Evolutionary conservation across 192 early-diverging fungal species (phyloP), one percentile per base, ranked within the genome.

Genomic region (Backusella macrospora): DNA sequence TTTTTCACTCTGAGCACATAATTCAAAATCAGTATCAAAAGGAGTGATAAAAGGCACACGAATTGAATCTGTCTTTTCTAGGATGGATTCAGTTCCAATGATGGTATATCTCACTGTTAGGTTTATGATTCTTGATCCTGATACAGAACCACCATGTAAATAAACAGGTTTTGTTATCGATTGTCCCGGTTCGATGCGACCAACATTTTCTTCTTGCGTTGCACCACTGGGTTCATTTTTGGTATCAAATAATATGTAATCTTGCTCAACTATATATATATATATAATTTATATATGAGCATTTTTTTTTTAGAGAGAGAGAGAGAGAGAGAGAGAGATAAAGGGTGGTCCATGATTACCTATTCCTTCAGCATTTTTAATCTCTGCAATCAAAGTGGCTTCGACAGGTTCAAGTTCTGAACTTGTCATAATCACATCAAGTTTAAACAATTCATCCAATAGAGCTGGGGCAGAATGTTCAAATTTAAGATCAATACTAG

Each of bases 371-470:
- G 82, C 64, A 65, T 79, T 79, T 38, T 86, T 79, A 48, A 93
- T 84, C 42, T 90, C 91, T 14, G 90, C 84, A 59, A 87, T 82
- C 47, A 92, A 70, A 39, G 80, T 80, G 14, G 84, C 90, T 47
- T 89, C 77, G 12, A 94, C 80, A 9, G 86, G 73, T 26, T 88
- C 85, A 1, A 55, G 23, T 72, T 94, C 93, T 10, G 86, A 81
- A 75, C 92, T 94, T 15, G 78, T 78, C 4, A 93, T 70, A n/a
- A 78, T 85, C n/a, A 94, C 74, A 38, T 76, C 75, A 13, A 94
- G 73, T 15, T 83, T 84, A 71, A 88, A 91, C 15, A 84, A 75
- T 69, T 93, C 92, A 66, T 94, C 89, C 65, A 94, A 68, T n/a
- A 89, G 76, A 1, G 88, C 89, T 16, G 92, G 92, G 2, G 91